Evolutionary conservation across 345 rosid genomes (phyloP), one percentile per base, ranked within the genome.

Genomic region (Melaleuca alternifolia): DNA sequence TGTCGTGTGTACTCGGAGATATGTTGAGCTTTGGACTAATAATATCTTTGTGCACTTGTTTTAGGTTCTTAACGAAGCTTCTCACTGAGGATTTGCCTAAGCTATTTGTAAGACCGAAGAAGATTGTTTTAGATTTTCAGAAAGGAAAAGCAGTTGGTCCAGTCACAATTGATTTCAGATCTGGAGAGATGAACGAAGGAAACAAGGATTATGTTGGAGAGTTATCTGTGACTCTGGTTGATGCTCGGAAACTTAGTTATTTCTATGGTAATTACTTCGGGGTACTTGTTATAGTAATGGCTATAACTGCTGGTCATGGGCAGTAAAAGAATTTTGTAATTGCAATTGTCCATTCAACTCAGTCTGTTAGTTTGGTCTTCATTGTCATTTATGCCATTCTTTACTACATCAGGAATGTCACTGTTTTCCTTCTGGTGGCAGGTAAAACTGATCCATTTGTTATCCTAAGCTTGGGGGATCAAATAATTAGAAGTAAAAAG

Each of bases 401-500:
- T 79, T 88, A 26, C 65, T 41, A 37, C 54, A 18, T 26, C 30
- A 11, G 51, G 41, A 82, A 41, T 51, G 28, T 83, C 52, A 8
- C 48, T 30, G 56, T 85, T 71, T 61, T 86, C 41, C 83, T 71
- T 51, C 33, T 84, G 57, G 87, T 90, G 46, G 86, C 93, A 97
- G 99, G 98, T 86, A 96, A 94, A 95, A 95, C 99, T 46, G 99
- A 97, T 92, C 99, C 99, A 56, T 97, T 94, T 92, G 99, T 97
- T 90, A 91, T 93, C 88, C 89, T 97, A 85, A 90, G 93, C 86
- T 87, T 95, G 86, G 99, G 98, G 62, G 96, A 95, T 91, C 99
- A 97, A 93, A 90, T 90, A 85, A 94, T 97, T 84, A 93, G 96
- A 57, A 97, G 99, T 90, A 97, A 97, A 93, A 97, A 92, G 93